Evolutionary conservation across 78 protist species (phyloP).

Genomic region (Mastigamoeba balamuthi): DNA sequence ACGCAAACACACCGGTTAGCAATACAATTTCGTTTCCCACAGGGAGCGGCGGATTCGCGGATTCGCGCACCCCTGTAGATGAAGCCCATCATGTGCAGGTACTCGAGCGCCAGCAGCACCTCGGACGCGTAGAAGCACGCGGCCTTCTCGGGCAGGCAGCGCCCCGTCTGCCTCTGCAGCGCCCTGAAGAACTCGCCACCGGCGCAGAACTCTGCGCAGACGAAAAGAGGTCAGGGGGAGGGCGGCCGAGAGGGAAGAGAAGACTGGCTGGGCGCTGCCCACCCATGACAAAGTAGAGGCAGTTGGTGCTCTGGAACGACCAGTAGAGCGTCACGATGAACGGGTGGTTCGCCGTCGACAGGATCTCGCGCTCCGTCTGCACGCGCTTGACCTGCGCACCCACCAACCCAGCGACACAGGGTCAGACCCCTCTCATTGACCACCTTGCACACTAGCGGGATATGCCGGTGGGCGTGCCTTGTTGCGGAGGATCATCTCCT

Average conservation of each 20-base stretch:
- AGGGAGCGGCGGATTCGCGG: not conserved
- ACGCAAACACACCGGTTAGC: not conserved
- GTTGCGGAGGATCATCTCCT: too few relatives aligned
- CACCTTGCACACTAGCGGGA: not conserved
- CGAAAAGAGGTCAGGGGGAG: too few relatives aligned
- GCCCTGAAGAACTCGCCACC: conserved; percentile 39
- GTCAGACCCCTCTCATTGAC: not conserved
- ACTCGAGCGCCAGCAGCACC: conserved; percentile 62
- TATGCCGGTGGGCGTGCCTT: too few relatives aligned
- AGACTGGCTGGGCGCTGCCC: too few relatives aligned
- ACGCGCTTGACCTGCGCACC: conserved; percentile 11
- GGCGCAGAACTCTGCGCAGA: too few relatives aligned
- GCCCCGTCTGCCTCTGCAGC: conserved; percentile 8
- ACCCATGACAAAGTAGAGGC: conserved; percentile 48
- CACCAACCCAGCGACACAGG: not conserved
- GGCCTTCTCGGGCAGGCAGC: not conserved
- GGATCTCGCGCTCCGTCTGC: conserved; percentile 60
- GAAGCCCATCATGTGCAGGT: conserved; percentile 51
- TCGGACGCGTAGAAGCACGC: conserved; percentile 64
- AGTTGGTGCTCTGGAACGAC: conserved; percentile 50
- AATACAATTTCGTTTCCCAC: not conserved
- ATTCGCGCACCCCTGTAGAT: conserved; percentile 32
- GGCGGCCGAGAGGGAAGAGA: too few relatives aligned
- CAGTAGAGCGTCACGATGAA: conserved; percentile 55
- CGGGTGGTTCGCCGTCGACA: conserved; percentile 54